Evolutionary conservation across 192 early-diverging fungal species (phyloP), one percentile per base, ranked within the genome.

Genomic region (Coemansia sp.): DNA sequence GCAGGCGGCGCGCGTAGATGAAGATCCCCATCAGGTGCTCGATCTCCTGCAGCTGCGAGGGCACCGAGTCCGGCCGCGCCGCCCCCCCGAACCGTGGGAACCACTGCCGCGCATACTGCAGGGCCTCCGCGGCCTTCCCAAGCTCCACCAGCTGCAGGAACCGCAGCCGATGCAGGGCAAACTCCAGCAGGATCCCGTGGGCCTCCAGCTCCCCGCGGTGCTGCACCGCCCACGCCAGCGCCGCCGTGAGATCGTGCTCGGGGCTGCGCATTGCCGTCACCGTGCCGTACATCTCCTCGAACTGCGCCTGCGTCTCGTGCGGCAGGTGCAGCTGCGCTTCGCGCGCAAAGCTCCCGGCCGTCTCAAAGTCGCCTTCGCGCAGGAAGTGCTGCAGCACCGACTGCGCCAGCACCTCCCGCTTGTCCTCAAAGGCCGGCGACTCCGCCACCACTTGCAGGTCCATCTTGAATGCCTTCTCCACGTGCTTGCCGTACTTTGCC

Each of bases 331-430:
- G 39, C 30, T 53, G 55, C n/a, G 68, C 72, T 35, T 84, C 85
- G 61, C 53, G 21, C 8, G 63, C 61, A 53, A 72, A 75, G 23
- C 38, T 62, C 12, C 86, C 75, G 3, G 87, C 90, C 19, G 94
- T 60, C 28, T 84, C 86, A 74, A 96, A 96, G 39, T 89, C 83
- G 14, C 94, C 94, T 69, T 93, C 85, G 12, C 90, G 82, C 42
- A 97, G 83, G 59, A 95, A 90, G 55, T 95, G 92, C 49, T 79
- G 55, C 9, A 84, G 81, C 12, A 95, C 70, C 5, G 88, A 73
- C 41, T 72, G 78, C 50, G 79, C 65, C 36, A 97, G 65, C 23
- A 86, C 67, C 1, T 80, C 55, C 5, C 82, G 82, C 56, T 88
- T 89, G 16, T 80, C 79, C 47, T 84, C 88, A 50, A 97, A 88